Base-by-base conservation (phyloP, 257 asterid species). In the Sherardia arvensis region DNA sequence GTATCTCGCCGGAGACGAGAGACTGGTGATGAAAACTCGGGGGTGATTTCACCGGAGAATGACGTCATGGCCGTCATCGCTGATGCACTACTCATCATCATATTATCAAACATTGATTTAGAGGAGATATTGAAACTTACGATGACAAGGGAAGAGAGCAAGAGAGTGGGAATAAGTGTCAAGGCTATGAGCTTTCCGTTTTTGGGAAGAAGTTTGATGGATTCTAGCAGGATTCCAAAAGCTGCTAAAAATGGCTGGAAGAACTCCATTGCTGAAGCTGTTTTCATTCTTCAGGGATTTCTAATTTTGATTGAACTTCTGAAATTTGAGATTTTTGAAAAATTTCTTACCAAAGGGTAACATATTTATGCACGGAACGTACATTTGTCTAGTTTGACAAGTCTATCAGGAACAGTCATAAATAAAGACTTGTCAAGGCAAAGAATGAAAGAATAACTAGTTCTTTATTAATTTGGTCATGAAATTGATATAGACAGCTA, bases 191-290 rank as follows among this genome's bases (percentile, higher is more conserved):
- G 51, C 8, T 59, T 75, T 27, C 64, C 53, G 69, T 78, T 78
- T 75, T 34, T 62, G 20, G 34, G 59, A 21, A 75, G 32, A 22
- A 81, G 27, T 68, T 73, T 74, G 53, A 73, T 15, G 48, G 78
- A 64, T 4, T 78, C 77, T 22, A 69, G 68, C 10, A 80, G 57
- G 53, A 73, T 69, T 20, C 49, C 14, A 5, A 66, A 6, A 34
- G 71, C 68, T 20, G 67, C 73, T 2, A 59, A 30, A 62, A 80
- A 64, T 23, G 64, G 47, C 7, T 69, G 43, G 23, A 10, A 49
- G 4, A 21, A 4, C 18, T 5, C 53, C 64, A 64, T 64, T 45
- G 53, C 7, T 25, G 7, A 2, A 38, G 25, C 18, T 8, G 3
- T 27, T 10, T 5, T 34, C 43, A 34, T 34, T 43, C 8, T 40